These are phyloP conservation scores for Geranomyces variabilis DNA, from an alignment of 192 early-diverging fungal genomes.

Conservation along the genomic window DNA sequence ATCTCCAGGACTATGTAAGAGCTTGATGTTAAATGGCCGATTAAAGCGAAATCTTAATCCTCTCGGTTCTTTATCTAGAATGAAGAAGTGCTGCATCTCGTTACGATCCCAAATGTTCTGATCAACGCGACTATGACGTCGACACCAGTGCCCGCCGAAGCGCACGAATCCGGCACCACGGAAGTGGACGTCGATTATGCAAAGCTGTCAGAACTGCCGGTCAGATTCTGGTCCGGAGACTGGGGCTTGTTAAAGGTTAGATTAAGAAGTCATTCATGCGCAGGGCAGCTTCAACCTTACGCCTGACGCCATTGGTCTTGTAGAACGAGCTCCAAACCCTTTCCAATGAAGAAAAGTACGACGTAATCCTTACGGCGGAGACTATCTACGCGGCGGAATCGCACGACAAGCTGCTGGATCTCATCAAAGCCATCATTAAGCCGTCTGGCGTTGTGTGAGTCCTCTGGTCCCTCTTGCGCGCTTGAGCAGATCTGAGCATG, in stretches of 20 bases:
- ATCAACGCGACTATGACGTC: conserved; percentile 57
- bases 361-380: conserved; percentile 55
- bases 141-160: background rate
- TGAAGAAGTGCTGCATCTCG: conserved; percentile 77
- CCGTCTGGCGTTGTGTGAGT: conserved; percentile 32
- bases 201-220: background rate
- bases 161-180: conserved; percentile 32
- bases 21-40: no score
- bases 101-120: conserved; percentile 91
- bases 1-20: conserved; percentile 86
- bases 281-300: background rate
- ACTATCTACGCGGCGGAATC: conserved; percentile 52
- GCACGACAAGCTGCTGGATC: conserved; percentile 28
- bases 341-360: conserved; percentile 38
- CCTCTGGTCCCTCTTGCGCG: background rate
- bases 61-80: conserved; percentile 51
- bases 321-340: background rate
- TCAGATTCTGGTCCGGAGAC: conserved; percentile 41
- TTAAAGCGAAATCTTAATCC: no score
- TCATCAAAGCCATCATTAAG: conserved; percentile 38
- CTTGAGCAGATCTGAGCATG: no score
- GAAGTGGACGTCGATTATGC: conserved; percentile 34
- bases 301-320: background rate
- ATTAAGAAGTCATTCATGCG: no score
- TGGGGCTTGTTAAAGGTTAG: conserved; percentile 32